Base-by-base conservation (phyloP, 2,329 filamentous ascomycete genomes). In the Colletotrichum musicola region DNA sequence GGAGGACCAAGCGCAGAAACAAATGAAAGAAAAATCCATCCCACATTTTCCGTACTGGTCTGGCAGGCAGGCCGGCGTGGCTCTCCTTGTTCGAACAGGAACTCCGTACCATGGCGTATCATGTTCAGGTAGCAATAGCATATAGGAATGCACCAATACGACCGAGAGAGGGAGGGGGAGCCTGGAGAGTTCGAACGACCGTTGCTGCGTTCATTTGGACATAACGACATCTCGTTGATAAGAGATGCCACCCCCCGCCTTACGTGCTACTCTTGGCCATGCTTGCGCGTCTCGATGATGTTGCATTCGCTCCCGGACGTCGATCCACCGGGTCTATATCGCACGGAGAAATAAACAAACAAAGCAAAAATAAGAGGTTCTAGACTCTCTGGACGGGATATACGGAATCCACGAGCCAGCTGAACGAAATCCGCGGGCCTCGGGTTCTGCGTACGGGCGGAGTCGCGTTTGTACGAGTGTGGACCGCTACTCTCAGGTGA, bases 251-350 rank as follows among this genome's bases (percentile, higher is more conserved):
- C 40, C 13, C 40, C 30, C 30, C 30, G 40, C 40, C 40, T n/a
- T 42, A 42, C 40, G 14, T 42, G 40, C 40, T 42, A 42, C 20
- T 16, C n/a, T 20, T 20, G 46, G 14, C 42, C 46, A 46, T 57
- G 38, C 54, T 14, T 57, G 40, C 54, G 54, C 25, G 40, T 13
- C n/a, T 13, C n/a, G 50, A 25, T 38, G 12, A 42, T 27, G 54
- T 57, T n/a, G 54, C 54, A 57, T 46, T 57, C 35, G 54, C 54
- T 57, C 54, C 42, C 54, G 54, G 54, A 57, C 54, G 40, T 22
- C 30, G 54, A 46, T 46, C 54, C 54, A 57, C 50, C 22, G 25
- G 18, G 14, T 18, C 25, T 27, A 38, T 13, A 38, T 13, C 20
- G 14, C 18, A 27, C 53, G 35, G 38, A 57, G 30, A 35, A 35